Evolutionary conservation across 106 monocot species (phyloP).

Genomic region (Acorus calamus): DNA sequence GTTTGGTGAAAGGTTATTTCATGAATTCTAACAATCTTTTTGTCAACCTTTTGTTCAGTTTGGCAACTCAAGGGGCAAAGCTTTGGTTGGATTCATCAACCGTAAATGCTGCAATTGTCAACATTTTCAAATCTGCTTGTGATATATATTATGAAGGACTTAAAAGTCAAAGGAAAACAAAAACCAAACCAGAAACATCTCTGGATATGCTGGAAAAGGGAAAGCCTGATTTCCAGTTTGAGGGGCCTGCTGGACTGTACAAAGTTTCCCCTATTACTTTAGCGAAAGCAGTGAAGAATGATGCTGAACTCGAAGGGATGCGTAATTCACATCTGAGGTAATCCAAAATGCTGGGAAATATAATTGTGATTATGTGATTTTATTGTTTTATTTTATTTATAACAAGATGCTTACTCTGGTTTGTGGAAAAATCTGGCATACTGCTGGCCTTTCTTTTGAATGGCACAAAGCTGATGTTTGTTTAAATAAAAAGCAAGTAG

Average conservation of each 20-base stretch:
- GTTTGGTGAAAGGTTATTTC: too few relatives aligned
- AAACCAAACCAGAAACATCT: conserved; percentile 2
- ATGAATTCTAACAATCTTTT: too few relatives aligned
- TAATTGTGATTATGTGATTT: too few relatives aligned
- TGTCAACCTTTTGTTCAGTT: conserved; percentile 19
- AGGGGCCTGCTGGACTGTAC: conserved; percentile 30
- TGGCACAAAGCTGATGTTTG: too few relatives aligned
- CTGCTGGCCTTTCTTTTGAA: too few relatives aligned
- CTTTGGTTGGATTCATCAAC: conserved; percentile 75
- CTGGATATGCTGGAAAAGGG: conserved; percentile 2
- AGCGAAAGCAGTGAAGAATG: conserved; percentile 79
- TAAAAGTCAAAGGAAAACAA: conserved; percentile 12
- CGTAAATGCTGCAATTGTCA: conserved; percentile 84
- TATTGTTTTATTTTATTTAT: too few relatives aligned
- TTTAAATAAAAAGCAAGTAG: too few relatives aligned
- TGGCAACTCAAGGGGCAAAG: conserved; percentile 44
- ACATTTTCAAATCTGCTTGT: conserved; percentile 55
- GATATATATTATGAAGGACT: conserved; percentile 21
- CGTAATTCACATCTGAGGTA: conserved; percentile 82
- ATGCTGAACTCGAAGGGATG: conserved; percentile 87
- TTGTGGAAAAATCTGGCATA: too few relatives aligned
- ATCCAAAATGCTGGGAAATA: neutral
- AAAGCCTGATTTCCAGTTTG: conserved; percentile 2
- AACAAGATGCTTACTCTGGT: too few relatives aligned
- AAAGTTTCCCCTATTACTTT: conserved; percentile 55